These are phyloP conservation scores for Neocallimastix lanati DNA, from an alignment of 192 early-diverging fungal species.

Conservation along the genomic window DNA sequence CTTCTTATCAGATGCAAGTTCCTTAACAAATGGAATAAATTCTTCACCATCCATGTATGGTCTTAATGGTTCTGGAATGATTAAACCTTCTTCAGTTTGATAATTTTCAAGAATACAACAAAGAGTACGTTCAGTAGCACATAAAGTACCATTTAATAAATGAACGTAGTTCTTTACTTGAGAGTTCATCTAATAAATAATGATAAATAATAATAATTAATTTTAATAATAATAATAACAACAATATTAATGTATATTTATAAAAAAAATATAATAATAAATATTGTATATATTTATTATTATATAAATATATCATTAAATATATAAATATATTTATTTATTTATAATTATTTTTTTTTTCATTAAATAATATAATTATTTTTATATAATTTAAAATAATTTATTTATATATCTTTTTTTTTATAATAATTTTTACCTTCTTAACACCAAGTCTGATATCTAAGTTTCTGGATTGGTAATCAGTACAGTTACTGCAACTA, in stretches of 20 bases:
- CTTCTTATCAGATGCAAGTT: constrained; percentile 1
- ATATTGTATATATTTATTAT: too few relatives aligned
- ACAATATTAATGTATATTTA: too few relatives aligned
- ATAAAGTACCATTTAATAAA: constrained; percentile 90
- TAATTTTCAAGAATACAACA: constrained; percentile 92
- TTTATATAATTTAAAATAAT: too few relatives aligned
- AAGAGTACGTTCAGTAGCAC: constrained; percentile 84
- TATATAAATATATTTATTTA: too few relatives aligned
- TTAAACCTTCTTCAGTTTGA: constrained; percentile 75
- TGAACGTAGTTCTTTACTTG: constrained; percentile 90
- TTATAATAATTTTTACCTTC: constrained; percentile 44
- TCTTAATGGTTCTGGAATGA: constrained; percentile 65
- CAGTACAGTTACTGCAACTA: constrained; percentile 97
- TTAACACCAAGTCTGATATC: constrained; percentile 94
- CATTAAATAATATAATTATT: too few relatives aligned
- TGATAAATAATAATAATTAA: background rate
- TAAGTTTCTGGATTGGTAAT: constrained; percentile 85
- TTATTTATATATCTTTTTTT: too few relatives aligned
- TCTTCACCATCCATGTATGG: constrained; percentile 85
- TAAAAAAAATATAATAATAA: too few relatives aligned
- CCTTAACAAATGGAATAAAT: constrained; percentile 70
- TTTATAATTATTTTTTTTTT: too few relatives aligned
- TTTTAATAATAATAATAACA: background rate
- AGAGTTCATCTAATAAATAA: constrained; percentile 64
- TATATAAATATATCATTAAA: too few relatives aligned